A percentile compares a stretch with the other conserved stretches of the same genome.
Evolutionary conservation across 139 green algal species (phyloP).

Genomic region (Tetradesmus obliquus): DNA sequence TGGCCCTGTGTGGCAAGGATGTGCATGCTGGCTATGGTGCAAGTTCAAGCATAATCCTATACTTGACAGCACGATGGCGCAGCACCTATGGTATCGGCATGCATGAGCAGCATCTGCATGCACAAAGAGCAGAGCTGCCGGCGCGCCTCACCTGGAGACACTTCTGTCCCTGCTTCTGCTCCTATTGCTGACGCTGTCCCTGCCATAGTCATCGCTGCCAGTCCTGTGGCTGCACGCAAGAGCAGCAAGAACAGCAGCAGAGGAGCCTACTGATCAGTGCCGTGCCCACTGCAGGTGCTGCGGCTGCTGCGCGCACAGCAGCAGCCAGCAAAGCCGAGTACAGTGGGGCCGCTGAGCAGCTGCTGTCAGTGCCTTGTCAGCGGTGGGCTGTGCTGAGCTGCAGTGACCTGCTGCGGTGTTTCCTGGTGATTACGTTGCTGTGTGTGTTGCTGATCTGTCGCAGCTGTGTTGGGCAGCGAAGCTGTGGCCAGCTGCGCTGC

Average conservation of each 20-base stretch:
- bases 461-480: not conserved
- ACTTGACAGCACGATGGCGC: no score
- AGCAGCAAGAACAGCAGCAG: not conserved
- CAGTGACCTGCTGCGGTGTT: not conserved
- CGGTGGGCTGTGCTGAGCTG: not conserved
- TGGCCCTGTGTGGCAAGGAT: no score
- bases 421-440: not conserved
- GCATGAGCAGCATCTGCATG: no score
- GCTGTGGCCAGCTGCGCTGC: not conserved
- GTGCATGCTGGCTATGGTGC: no score
- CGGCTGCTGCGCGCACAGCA: not conserved
- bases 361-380: not conserved
- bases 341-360: not conserved
- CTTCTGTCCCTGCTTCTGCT: constrained; percentile 18
- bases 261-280: not conserved
- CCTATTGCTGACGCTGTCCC: constrained; percentile 14
- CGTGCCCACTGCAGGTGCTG: not conserved
- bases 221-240: constrained; percentile 21
- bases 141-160: constrained; percentile 6
- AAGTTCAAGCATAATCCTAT: no score
- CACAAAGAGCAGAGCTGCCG: no score
- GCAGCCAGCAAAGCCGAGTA: not conserved
- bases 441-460: not conserved
- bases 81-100: no score
- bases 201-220: constrained; percentile 10